Base-by-base conservation (phyloP, 2,329 filamentous ascomycete genomes). In the Apiospora saccharicola region DNA sequence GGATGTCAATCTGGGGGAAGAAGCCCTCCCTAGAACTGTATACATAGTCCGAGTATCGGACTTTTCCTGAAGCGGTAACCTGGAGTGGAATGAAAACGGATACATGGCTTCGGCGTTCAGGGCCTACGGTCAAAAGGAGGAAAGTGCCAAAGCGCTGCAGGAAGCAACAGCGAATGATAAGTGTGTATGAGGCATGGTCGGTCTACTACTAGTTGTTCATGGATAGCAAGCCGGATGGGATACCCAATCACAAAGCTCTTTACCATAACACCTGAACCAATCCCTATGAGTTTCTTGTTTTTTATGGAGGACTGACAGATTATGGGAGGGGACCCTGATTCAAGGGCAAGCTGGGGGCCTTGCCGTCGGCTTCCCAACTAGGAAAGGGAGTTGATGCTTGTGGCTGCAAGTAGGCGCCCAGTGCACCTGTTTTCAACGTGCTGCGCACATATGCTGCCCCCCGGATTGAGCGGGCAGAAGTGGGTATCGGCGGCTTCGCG, bases 321-420 rank as follows among this genome's bases (percentile, higher is more conserved):
- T 34, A 24, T n/a, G 53, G 53, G 53, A 61, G 34, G 24, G 24
- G 37, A 41, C 37, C 26, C 53, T 16, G 26, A 34, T 61, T 34
- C 34, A 61, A 41, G 57, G 30, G 37, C 22, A n/a, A 67, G 30
- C 8, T 34, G 26, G 57, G 22, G 57, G 30, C 19, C 19, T 4
- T 44, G n/a, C 53, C 53, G 53, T 14, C 5, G 44, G 26, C 26
- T 69, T 69, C 67, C 44, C 67, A 69, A 69, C 26, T 46, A 37
- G 67, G 44, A 49, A 68, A 49, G 19, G 26, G 24, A 24, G 30
- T 34, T 37, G 22, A 34, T 37, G 44, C 22, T n/a, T 34, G 43
- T 43, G 44, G 26, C 67, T 69, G 67, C 67, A 49, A 34, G 67
- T 69, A 69, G 44, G 67, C 67, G 67, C 44, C 67, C 67, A 26